Conservation (phyloP, 306 rosid genomes). For the Astragalus membranaceus region DNA sequence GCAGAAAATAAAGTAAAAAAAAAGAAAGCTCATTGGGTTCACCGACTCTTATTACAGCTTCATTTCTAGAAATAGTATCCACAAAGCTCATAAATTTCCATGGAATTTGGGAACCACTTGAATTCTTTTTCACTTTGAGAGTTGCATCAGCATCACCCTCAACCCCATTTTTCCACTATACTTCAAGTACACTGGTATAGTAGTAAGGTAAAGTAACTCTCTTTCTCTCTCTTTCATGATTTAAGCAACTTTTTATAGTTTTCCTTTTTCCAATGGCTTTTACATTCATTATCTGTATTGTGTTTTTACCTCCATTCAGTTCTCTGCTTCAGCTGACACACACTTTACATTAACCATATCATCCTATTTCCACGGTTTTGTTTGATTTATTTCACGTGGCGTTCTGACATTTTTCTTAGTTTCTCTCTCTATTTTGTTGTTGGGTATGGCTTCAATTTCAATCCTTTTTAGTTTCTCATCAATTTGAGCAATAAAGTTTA, state of each 20-base stretch:
- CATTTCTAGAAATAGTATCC: constrained; percentile 35
- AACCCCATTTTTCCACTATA: constrained; percentile 30
- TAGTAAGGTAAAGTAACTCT: background rate
- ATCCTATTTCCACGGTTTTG: constrained; percentile 23
- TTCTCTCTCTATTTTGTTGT: background rate
- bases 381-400: constrained; percentile 34
- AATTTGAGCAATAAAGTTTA: no score
- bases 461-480: background rate
- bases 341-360: constrained; percentile 28
- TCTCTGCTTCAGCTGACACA: constrained; percentile 26
- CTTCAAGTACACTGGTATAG: constrained; percentile 32
- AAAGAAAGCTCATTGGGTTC: background rate
- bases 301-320: constrained; percentile 33
- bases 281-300: constrained; percentile 23
- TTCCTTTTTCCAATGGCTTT: constrained; percentile 25
- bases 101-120: constrained; percentile 46
- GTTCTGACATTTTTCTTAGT: constrained; percentile 19
- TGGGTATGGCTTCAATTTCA: background rate
- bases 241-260: constrained; percentile 24
- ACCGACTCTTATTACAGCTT: background rate
- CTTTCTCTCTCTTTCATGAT: background rate
- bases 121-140: constrained; percentile 17
- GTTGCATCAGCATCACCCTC: constrained; percentile 25
- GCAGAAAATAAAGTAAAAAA: background rate
- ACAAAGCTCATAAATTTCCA: constrained; percentile 48